Evolutionary conservation across 2,329 filamentous ascomycete genomes (phyloP).

Genomic region (Coniochaeta sp.): DNA sequence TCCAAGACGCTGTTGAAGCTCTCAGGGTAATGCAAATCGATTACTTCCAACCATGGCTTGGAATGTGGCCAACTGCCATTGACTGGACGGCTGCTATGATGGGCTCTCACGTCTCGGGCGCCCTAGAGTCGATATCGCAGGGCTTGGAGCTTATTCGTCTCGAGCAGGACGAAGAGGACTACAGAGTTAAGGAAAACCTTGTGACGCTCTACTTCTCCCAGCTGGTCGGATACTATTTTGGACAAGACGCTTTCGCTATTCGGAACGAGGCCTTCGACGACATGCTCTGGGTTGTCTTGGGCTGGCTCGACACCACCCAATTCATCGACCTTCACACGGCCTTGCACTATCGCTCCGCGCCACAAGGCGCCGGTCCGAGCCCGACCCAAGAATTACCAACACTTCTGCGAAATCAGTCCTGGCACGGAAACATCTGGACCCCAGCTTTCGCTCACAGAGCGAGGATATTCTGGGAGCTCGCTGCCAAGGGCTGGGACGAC

Average conservation of each 20-base stretch:
- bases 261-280: conserved; percentile 79
- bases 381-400: conserved; percentile 12
- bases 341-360: conserved; percentile 43
- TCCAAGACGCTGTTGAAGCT: conserved; percentile 51
- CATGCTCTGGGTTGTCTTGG: conserved; percentile 90
- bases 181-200: conserved; percentile 62
- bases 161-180: conserved; percentile 21
- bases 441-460: conserved; percentile 76
- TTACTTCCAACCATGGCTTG: conserved; percentile 72
- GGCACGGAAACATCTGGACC: conserved; percentile 73
- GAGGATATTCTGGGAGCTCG: conserved; percentile 78
- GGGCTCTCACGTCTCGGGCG: conserved; percentile 69
- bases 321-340: conserved; percentile 66
- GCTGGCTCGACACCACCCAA: conserved; percentile 77
- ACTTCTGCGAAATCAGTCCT: conserved; percentile 39
- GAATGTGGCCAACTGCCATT: conserved; percentile 78
- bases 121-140: conserved; percentile 62
- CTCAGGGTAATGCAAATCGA: conserved; percentile 68
- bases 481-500: conserved; percentile 73
- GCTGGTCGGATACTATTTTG: conserved; percentile 72
- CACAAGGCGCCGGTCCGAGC: background rate
- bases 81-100: conserved; percentile 91
- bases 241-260: conserved; percentile 70
- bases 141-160: conserved; percentile 36
- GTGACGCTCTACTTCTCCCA: conserved; percentile 79